Base-by-base conservation (phyloP, 2,329 filamentous ascomycete species). In the Herpomyces periplanetae region DNA sequence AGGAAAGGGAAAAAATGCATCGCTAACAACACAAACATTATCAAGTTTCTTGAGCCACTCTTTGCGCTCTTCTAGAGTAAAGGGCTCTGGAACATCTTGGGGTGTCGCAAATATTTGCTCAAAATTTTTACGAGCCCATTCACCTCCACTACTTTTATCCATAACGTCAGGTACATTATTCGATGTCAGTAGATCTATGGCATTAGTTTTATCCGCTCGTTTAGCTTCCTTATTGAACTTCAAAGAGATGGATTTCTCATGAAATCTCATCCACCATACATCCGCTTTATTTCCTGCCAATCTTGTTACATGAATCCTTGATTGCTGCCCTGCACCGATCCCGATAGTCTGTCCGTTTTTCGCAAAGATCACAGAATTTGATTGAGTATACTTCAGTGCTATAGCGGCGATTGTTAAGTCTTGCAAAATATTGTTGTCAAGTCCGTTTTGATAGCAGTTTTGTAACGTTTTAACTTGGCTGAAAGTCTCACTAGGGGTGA, bases 251-350 rank as follows among this genome's bases (percentile, higher is more conserved):
- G 80, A 66, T 20, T 68, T 62, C 30, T 68, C 61, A 47, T 88
- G 66, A 57, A 91, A 91, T 33, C 80, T 65, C 50, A 96, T 64
- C 80, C 75, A 96, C 75, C 75, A 91, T 50, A 85, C 88, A 42
- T 96, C 80, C 18, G 73, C 69, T 51, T 96, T 96, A 48, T 91
- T 75, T 24, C 80, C 80, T 5, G 80, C 80, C 19, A 96, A 56
- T 28, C 80, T 63, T 16, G 80, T 96, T 55, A 80, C 96, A 51
- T 96, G 80, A 31, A 96, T 96, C 30, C 80, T 64, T 25, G 68
- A 85, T 45, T 96, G 80, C 42, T 96, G 80, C 24, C 80, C 80
- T 21, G 80, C 80, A 27, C 80, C 80, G 21, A 96, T 58, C 27
- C 80, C 80, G 30, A 96, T 52, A 31, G 91, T 53, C 42, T 91